Conservation (phyloP, 495 filamentous ascomycete genomes). For the Lasiosphaeria hispida region DNA sequence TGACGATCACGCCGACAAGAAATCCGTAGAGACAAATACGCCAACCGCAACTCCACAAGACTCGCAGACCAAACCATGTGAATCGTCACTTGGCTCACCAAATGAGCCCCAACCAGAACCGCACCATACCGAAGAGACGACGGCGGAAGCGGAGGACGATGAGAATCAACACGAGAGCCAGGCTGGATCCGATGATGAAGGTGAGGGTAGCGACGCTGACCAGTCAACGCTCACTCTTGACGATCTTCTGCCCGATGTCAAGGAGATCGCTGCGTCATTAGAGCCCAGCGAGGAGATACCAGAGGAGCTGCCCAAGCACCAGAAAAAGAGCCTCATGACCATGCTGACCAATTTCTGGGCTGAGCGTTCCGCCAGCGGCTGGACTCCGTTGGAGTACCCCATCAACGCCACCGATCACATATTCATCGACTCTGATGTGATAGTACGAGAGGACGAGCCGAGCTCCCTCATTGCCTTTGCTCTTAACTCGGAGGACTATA, state of each 20-base stretch:
- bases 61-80: constrained; percentile 27
- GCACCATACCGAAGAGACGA: constrained; percentile 36
- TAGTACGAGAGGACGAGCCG: constrained; percentile 95
- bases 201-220: constrained; percentile 70
- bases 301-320: constrained; percentile 81
- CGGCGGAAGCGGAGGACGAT: constrained; percentile 50
- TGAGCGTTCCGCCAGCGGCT: constrained; percentile 92
- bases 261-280: constrained; percentile 59
- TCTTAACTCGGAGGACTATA: constrained; percentile 80
- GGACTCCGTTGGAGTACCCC: constrained; percentile 92
- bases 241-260: constrained; percentile 52
- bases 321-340: constrained; percentile 87
- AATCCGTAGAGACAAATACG: constrained; percentile 19
- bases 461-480: constrained; percentile 95
- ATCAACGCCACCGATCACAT: constrained; percentile 86
- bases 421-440: constrained; percentile 96
- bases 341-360: constrained; percentile 98
- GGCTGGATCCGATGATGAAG: constrained; percentile 64
- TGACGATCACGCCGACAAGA: constrained; percentile 49
- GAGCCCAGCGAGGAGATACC: constrained; percentile 63
- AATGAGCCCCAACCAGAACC: constrained; percentile 25
- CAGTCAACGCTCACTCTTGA: constrained; percentile 51
- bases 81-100: constrained; percentile 22
- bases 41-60: constrained; percentile 30
- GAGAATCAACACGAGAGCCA: constrained; percentile 52